Conservation (phyloP, 2,329 filamentous ascomycete species). For the Aspergillus sp. region DNA sequence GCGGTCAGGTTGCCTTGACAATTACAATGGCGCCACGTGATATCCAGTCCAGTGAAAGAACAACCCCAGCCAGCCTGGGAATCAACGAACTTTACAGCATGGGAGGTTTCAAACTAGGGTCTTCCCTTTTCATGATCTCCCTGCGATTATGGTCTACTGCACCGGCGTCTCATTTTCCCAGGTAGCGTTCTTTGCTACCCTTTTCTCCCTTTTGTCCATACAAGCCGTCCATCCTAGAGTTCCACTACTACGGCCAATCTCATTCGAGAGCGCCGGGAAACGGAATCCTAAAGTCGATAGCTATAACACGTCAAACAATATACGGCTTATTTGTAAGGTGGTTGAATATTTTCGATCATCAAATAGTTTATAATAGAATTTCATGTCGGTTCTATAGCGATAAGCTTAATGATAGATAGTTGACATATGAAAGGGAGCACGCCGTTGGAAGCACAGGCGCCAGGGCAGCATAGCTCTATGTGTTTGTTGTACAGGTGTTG, state of each 20-base stretch:
- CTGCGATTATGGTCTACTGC: background rate
- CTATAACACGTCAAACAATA: background rate
- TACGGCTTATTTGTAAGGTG: background rate
- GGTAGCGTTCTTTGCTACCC: too few species aligned
- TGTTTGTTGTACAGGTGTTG: slow-evolving; percentile 11
- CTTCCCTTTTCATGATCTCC: too few species aligned
- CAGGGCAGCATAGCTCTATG: background rate
- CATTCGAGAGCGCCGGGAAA: too few species aligned
- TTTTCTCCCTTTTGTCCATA: too few species aligned
- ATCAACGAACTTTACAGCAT: background rate
- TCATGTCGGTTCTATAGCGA: background rate
- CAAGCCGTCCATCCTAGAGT: too few species aligned
- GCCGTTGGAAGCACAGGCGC: background rate
- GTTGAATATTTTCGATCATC: background rate
- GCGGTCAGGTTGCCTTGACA: slow-evolving; percentile 13
- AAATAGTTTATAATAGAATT: background rate
- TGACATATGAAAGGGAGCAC: background rate
- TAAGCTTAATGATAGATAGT: background rate
- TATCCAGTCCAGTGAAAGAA: background rate
- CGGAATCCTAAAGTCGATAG: too few species aligned
- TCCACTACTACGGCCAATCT: too few species aligned
- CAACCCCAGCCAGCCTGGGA: background rate
- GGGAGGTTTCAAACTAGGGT: background rate
- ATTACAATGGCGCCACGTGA: slow-evolving; percentile 12
- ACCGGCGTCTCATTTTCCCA: too few species aligned